These are phyloP conservation scores for Debaryomyces robertsiae DNA, from an alignment of 1,139 yeast genomes.

Conservation along the genomic window DNA sequence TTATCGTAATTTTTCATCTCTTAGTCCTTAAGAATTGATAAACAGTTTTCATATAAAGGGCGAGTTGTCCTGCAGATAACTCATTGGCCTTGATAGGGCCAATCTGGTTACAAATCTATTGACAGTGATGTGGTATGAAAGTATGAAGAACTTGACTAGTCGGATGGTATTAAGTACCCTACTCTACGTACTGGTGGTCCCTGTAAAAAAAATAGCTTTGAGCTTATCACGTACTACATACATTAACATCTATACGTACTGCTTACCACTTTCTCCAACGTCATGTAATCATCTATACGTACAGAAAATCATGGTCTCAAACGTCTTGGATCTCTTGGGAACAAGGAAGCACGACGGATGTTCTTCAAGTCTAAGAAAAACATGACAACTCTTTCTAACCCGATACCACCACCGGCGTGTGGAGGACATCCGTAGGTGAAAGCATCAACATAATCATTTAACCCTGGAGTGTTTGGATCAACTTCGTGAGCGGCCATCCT, in stretches of 20 bases:
- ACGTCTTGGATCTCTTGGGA: constrained; percentile 99
- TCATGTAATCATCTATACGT: too few relatives aligned
- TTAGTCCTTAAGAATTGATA: not conserved
- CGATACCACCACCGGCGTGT: constrained; percentile 99
- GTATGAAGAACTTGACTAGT: too few relatives aligned
- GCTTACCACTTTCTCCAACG: too few relatives aligned
- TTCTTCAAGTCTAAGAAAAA: constrained; percentile 95
- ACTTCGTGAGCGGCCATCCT: constrained; percentile 85
- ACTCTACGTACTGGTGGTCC: too few relatives aligned
- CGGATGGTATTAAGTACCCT: too few relatives aligned
- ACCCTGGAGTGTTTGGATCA: constrained; percentile 78
- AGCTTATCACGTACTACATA: too few relatives aligned
- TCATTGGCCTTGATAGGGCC: too few relatives aligned
- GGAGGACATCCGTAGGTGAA: constrained; percentile 96
- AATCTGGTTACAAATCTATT: too few relatives aligned
- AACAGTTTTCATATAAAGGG: not conserved
- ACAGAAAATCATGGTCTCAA: constrained; percentile 63
- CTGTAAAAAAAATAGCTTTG: too few relatives aligned
- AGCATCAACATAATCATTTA: constrained; percentile 88
- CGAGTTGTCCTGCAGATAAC: not conserved
- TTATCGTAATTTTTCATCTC: not conserved
- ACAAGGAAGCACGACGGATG: constrained; percentile 94
- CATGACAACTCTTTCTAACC: constrained; percentile 98
- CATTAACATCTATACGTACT: too few relatives aligned
- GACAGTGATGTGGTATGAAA: too few relatives aligned